Evolutionary conservation across 2,329 filamentous ascomycete genomes (phyloP).

Genomic region (Eutypella sp.): DNA sequence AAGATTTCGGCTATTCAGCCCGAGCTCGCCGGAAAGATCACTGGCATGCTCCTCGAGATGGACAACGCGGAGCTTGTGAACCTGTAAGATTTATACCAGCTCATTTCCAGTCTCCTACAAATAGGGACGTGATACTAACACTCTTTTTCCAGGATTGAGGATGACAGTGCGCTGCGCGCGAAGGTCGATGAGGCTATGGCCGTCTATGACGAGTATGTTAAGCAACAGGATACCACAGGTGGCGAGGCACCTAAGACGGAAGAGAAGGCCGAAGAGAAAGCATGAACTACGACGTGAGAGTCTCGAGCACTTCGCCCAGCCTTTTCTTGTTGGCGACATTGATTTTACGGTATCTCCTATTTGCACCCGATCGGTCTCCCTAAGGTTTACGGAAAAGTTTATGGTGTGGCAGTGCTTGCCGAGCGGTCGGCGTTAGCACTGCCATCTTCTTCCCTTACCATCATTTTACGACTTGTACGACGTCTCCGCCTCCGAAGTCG

Average conservation of each 20-base stretch:
- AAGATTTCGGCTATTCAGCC: slow-evolving; percentile 96
- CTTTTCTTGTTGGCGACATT: slow-evolving; percentile 7
- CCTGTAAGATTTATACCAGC: slow-evolving; percentile 67
- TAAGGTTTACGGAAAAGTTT: slow-evolving; percentile 30
- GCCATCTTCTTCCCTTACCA: slow-evolving; percentile 17
- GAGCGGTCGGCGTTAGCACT: slow-evolving; percentile 23
- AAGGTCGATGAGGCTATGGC: slow-evolving; percentile 97
- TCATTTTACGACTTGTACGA: slow-evolving; percentile 17
- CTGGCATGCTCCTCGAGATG: slow-evolving; percentile 99
- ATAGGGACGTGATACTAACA: slow-evolving; percentile 11
- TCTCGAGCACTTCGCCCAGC: slow-evolving; percentile 9
- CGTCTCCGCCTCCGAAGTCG: slow-evolving; percentile 13
- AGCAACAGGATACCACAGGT: slow-evolving; percentile 57
- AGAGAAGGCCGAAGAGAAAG: slow-evolving; percentile 48
- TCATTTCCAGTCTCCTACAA: neutral
- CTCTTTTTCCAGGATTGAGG: slow-evolving; percentile 65
- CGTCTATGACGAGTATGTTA: slow-evolving; percentile 98
- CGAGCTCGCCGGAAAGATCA: slow-evolving; percentile 97
- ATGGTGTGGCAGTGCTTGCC: slow-evolving; percentile 18
- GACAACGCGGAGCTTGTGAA: slow-evolving; percentile 91
- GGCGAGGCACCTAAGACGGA: slow-evolving; percentile 43
- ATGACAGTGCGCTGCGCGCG: slow-evolving; percentile 79
- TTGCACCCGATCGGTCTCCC: slow-evolving; percentile 16
- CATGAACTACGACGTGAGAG: slow-evolving; percentile 29
- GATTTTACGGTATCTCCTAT: slow-evolving; percentile 11